Evolutionary conservation across 306 rosid genomes (phyloP).

Genomic region (Fagus sylvatica): DNA sequence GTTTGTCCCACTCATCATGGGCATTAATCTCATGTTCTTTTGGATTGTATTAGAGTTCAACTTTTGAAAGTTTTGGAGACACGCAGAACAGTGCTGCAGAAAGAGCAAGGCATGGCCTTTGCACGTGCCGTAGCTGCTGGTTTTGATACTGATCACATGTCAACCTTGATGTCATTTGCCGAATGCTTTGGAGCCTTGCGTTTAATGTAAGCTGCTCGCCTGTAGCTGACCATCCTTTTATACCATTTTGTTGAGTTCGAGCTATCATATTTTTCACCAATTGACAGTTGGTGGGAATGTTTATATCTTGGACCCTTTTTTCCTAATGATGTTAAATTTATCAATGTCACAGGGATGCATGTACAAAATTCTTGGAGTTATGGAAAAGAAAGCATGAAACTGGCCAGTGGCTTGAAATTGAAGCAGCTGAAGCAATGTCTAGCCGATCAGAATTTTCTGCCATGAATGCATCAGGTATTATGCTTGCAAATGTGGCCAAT

Average conservation of each 20-base stretch:
- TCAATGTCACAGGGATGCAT: conserved; percentile 69
- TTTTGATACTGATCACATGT: conserved; percentile 71
- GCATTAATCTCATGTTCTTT: conserved; percentile 18
- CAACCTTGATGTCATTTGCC: conserved; percentile 76
- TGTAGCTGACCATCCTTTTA: conserved; percentile 22
- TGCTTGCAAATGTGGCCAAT: conserved; percentile 57
- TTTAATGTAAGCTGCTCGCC: conserved; percentile 54
- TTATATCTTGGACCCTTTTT: not conserved
- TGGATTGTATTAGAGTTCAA: conserved; percentile 59
- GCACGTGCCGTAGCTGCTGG: conserved; percentile 99
- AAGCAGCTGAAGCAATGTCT: conserved; percentile 75
- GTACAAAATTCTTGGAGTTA: conserved; percentile 69
- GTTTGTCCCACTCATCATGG: not conserved
- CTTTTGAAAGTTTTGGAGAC: conserved; percentile 94
- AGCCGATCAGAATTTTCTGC: conserved; percentile 61
- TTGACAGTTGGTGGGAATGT: conserved; percentile 7
- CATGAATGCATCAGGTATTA: conserved; percentile 61
- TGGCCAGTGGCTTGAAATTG: conserved; percentile 98
- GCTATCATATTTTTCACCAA: conserved; percentile 25
- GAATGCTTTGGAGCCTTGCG: conserved; percentile 96
- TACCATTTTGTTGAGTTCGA: conserved; percentile 10
- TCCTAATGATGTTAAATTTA: conserved; percentile 17
- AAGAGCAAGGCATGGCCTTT: conserved; percentile 99
- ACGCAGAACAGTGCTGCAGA: conserved; percentile 82
- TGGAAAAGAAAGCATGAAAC: conserved; percentile 97